Evolutionary conservation across 2,329 filamentous ascomycete species (phyloP).

Genomic region (Fusarium miscanthi): DNA sequence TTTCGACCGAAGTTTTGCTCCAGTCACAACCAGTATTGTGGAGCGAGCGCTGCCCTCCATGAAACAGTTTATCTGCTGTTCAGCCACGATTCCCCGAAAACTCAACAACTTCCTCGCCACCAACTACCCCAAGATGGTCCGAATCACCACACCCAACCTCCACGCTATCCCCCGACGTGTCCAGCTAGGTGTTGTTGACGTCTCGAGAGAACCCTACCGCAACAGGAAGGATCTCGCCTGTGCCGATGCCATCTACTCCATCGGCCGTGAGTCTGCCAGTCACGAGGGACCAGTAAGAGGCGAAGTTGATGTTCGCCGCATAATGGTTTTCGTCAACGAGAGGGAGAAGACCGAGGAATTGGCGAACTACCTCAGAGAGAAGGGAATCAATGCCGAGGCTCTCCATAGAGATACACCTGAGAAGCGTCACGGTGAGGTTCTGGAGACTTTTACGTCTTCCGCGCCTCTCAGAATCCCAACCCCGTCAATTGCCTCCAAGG

Average conservation of each 20-base stretch:
- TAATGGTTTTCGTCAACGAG: constrained; percentile 97
- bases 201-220: constrained; percentile 90
- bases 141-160: constrained; percentile 93
- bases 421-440: constrained; percentile 79
- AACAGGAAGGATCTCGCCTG: constrained; percentile 95
- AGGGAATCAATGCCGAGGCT: constrained; percentile 89
- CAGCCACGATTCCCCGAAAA: constrained; percentile 91
- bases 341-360: constrained; percentile 87
- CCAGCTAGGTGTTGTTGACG: constrained; percentile 92
- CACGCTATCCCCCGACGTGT: constrained; percentile 96
- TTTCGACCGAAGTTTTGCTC: constrained; percentile 90
- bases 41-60: constrained; percentile 84
- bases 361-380: constrained; percentile 79
- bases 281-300: constrained; percentile 67
- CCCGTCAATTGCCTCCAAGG: constrained; percentile 48
- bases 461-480: constrained; percentile 53
- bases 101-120: constrained; percentile 86
- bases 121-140: constrained; percentile 83
- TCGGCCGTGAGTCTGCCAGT: constrained; percentile 78
- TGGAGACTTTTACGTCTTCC: constrained; percentile 76
- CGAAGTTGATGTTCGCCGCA: constrained; percentile 77
- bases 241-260: constrained; percentile 93
- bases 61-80: constrained; percentile 90
- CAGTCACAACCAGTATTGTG: constrained; percentile 83
- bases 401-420: constrained; percentile 87